Percentiles rank a stretch among this genome's conserved stretches.
Conservation (phyloP, 2,329 filamentous ascomycete genomes). For the Epichloe amarillans region DNA sequence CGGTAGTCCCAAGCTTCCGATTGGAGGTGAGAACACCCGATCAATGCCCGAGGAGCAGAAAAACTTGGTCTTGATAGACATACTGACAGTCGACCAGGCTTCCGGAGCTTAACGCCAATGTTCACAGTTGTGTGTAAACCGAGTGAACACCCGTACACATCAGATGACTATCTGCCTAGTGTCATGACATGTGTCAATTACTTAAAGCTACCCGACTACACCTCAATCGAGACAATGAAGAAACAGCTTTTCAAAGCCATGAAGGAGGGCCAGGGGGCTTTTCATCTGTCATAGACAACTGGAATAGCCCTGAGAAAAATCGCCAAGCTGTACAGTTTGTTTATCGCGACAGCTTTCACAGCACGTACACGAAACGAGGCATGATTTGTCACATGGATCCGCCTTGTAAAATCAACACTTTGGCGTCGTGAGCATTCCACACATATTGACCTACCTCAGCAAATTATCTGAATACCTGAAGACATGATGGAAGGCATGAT, state of each 20-base stretch:
- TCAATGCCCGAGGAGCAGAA: not conserved
- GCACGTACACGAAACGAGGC: not conserved
- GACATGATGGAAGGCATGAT: constrained; percentile 11
- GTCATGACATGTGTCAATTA: constrained; percentile 99
- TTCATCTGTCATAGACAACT: constrained; percentile 64
- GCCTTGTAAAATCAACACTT: not conserved
- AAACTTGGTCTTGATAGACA: not conserved
- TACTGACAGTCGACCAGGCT: constrained; percentile 47
- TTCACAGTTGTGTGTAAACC: constrained; percentile 99
- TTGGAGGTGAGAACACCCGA: constrained; percentile 61
- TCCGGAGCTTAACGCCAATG: constrained; percentile 94
- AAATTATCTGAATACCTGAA: constrained; percentile 12
- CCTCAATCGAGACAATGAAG: constrained; percentile 59
- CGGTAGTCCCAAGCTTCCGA: constrained; percentile 93
- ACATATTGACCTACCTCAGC: constrained; percentile 5
- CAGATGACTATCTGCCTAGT: constrained; percentile 96
- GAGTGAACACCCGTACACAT: constrained; percentile 84
- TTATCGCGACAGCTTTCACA: not conserved
- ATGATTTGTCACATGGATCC: constrained; percentile 1
- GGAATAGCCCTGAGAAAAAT: not conserved
- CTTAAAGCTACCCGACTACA: constrained; percentile 93
- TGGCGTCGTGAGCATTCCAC: constrained; percentile 1
- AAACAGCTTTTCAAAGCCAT: constrained; percentile 75
- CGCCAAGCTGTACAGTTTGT: not conserved
- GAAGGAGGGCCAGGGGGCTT: constrained; percentile 85